Evolutionary conservation across 306 rosid genomes (phyloP), one percentile per base, ranked within the genome.

Genomic region (Corylus avellana): DNA sequence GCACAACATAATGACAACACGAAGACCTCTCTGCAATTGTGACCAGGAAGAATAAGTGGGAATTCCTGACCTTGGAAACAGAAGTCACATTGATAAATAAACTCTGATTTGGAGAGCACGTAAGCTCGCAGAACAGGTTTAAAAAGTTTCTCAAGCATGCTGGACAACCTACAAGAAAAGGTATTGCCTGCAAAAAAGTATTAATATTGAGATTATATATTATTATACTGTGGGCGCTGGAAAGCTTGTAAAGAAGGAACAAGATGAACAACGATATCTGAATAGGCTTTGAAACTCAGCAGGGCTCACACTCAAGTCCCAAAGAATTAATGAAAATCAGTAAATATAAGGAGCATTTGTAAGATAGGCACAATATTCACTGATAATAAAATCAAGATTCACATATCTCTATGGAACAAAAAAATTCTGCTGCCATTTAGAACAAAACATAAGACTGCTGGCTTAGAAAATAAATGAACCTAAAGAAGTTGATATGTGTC

Each of bases 151-250:
- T 90, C 82, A 95, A 89, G 92, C 99, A 95, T 63, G 99, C 94
- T 48, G 99, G 99, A 86, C 99, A 95, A 76, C 99, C 97, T 75
- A 95, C 99, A 75, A 95, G 97, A 75, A 95, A 87, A 70, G 99
- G 99, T 83, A 95, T 93, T 29, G 96, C 99, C 99, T 95, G 98
- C 92, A 77, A 85, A 75, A 80, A 75, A 71, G 76, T 70, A 57
- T 77, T 61, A 7, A 25, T 37, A 51, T 73, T 70, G 25, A 70
- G 66, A 62, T 56, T 56, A 77, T 25, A 53, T 17, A 53, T 58
- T 20, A 72, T 18, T 39, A 80, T 50, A 73, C 73, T 63, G 39
- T 70, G 77, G 54, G 70, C 12, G 44, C 13, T 7, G 75, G 55
- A 57, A 25, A 78, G n/a, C 18, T 46, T 61, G 80, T 47, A 25